These are phyloP conservation scores for Beauveria australis DNA, from an alignment of 2,329 filamentous ascomycete genomes.

Conservation along the genomic window DNA sequence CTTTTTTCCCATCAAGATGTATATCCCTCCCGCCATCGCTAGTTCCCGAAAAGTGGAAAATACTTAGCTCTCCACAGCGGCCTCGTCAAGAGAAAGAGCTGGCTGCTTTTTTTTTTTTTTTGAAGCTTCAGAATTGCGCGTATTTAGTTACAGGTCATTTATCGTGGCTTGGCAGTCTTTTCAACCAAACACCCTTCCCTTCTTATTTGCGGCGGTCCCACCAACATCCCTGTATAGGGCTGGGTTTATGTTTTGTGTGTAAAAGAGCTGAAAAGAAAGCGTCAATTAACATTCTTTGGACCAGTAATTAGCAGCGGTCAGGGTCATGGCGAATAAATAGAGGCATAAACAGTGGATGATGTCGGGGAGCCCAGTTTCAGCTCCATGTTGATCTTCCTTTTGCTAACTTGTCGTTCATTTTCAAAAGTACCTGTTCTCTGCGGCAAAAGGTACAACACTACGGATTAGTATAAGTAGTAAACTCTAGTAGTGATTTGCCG, in stretches of 20 bases:
- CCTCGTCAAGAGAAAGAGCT: neutral
- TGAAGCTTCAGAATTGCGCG: too few relatives aligned
- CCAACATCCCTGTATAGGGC: neutral
- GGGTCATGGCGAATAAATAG: neutral
- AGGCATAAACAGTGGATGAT: neutral
- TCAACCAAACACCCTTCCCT: too few relatives aligned
- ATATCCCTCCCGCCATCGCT: neutral
- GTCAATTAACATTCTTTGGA: neutral
- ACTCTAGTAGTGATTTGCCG: neutral
- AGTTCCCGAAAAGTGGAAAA: neutral
- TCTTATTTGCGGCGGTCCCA: too few relatives aligned
- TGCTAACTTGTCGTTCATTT: neutral
- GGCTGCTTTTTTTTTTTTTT: too few relatives aligned
- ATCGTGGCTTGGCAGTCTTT: too few relatives aligned
- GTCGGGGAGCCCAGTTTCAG: conserved; percentile 1
- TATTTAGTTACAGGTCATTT: too few relatives aligned
- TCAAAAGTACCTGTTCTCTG: neutral
- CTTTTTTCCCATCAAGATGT: too few relatives aligned
- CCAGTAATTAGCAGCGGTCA: neutral
- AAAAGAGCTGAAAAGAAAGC: too few relatives aligned
- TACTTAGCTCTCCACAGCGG: neutral
- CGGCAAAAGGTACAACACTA: neutral
- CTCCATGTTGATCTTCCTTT: neutral
- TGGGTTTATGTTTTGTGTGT: neutral
- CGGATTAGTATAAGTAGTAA: neutral